Base-by-base conservation (phyloP, 148 eudicot species). In the Mesembryanthemum crystallinum region DNA sequence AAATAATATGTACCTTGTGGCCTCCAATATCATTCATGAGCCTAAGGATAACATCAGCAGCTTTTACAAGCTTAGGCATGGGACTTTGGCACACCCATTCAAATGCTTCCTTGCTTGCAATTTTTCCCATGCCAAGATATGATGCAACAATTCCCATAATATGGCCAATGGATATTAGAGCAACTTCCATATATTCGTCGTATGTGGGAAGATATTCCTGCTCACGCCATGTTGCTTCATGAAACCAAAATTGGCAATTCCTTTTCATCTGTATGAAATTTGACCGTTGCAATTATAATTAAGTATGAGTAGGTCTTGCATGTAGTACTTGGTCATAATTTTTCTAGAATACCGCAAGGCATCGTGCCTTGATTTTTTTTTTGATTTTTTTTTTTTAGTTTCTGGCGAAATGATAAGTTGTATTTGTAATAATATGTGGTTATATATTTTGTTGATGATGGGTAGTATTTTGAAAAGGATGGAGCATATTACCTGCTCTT, bases 11-110 rank as follows among this genome's bases (percentile, higher is more conserved):
- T 61, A 73, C 76, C 76, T 73, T 62, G 43, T 73, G 69, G 27
- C 76, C 43, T 27, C 42, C 59, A 73, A 62, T 73, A 10, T 73
- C 76, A 32, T 73, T 63, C 69, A 73, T 27, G 42, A 73, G 76
- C 59, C 76, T 62, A 30, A 63, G 57, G 21, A 73, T 73, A 49
- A 29, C 45, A 21, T 20, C 25, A 7, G 42, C 28, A 73, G 58
- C 69, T 29, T 5, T 45, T 0, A 63, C 42, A 20, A 47, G 7
- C 29, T 73, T 73, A 29, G 78, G 52, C 25, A 49, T 30, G 8
- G 62, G 66, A 51, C 1, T 51, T 51, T 51, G 55, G 21, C 21
- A 14, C n/a, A 5, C 55, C 73, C 73, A 69, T 24, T 47, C 59
- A 49, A 47, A 69, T 27, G 73, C 73, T 7, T 69, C 59, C 59